These are phyloP conservation scores for Pichia sp. DNA, from an alignment of 1,139 yeast species.

Conservation along the genomic window DNA sequence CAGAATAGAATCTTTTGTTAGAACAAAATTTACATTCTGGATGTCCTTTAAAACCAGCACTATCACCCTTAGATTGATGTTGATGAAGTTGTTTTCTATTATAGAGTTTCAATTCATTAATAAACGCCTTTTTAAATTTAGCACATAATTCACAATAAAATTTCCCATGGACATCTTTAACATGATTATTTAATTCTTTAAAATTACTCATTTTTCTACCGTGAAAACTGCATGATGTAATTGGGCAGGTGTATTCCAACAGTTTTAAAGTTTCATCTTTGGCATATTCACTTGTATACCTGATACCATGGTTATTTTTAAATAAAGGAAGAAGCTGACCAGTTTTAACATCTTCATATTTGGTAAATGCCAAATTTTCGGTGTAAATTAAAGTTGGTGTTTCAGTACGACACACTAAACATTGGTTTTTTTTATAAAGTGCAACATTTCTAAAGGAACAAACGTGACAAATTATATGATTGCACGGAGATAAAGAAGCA, in stretches of 20 bases:
- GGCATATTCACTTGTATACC: conserved; percentile 45
- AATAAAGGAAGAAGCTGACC: conserved; percentile 19
- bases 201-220: conserved; percentile 32
- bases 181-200: conserved; percentile 60
- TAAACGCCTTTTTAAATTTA: conserved; percentile 67
- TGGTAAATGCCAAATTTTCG: conserved; percentile 34
- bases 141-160: conserved; percentile 72
- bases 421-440: conserved; percentile 62
- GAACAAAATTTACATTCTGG: conserved; percentile 83
- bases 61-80: conserved; percentile 68
- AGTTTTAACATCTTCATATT: conserved; percentile 16
- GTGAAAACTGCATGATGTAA: conserved; percentile 21
- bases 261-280: conserved; percentile 43
- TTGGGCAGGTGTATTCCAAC: conserved; percentile 54
- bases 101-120: conserved; percentile 61
- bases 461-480: conserved; percentile 74
- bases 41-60: conserved; percentile 78
- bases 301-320: conserved; percentile 43
- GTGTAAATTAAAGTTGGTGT: conserved; percentile 56
- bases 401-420: conserved; percentile 80
- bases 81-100: conserved; percentile 55
- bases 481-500: conserved; percentile 75
- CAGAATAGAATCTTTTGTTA: conserved; percentile 73
- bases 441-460: conserved; percentile 85
- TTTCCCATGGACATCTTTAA: conserved; percentile 54